Evolutionary conservation across 2,329 filamentous ascomycete genomes (phyloP).

Genomic region (Fusarium lyarnte): DNA sequence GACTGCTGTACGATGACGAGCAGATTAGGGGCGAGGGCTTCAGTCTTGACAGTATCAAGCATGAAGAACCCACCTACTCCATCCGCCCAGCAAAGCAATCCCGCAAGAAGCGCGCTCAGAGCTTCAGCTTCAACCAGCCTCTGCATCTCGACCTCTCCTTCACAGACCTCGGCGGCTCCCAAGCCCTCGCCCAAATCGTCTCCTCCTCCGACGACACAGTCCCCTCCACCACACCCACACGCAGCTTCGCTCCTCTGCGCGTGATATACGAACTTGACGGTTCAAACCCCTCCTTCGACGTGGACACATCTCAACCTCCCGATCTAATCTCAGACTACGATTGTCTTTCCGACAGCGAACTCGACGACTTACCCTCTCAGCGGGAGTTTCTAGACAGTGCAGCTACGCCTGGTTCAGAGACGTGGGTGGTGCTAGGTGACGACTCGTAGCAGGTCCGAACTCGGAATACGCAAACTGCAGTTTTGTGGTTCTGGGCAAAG

Average conservation of each 20-base stretch:
- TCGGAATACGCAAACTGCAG: conserved; percentile 42
- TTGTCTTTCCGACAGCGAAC: conserved; percentile 49
- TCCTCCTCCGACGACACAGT: conserved; percentile 28
- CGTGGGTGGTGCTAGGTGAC: conserved; percentile 58
- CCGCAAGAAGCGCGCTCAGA: conserved; percentile 41
- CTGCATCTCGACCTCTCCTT: conserved; percentile 55
- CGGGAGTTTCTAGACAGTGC: conserved; percentile 45
- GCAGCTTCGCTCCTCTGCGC: conserved; percentile 47
- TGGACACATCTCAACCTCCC: conserved; percentile 50
- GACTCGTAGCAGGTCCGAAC: conserved; percentile 58
- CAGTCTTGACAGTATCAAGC: conserved; percentile 52
- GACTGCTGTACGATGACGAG: conserved; percentile 57
- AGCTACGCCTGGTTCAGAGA: conserved; percentile 44
- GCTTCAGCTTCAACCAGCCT: conserved; percentile 39
- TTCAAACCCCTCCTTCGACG: conserved; percentile 46
- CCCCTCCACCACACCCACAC: conserved; percentile 4
- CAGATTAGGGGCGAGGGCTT: conserved; percentile 49
- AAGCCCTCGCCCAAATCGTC: conserved; percentile 51
- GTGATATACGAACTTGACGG: conserved; percentile 54
- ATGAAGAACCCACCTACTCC: conserved; percentile 51
- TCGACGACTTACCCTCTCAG: conserved; percentile 47
- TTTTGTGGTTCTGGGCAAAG: conserved; percentile 40
- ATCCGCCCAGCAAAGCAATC: conserved; percentile 50
- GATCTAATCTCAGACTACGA: conserved; percentile 51
- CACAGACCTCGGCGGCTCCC: conserved; percentile 53